Base-by-base conservation (phyloP, 23 red algal genomes). In the Pyropia haitanensis region DNA sequence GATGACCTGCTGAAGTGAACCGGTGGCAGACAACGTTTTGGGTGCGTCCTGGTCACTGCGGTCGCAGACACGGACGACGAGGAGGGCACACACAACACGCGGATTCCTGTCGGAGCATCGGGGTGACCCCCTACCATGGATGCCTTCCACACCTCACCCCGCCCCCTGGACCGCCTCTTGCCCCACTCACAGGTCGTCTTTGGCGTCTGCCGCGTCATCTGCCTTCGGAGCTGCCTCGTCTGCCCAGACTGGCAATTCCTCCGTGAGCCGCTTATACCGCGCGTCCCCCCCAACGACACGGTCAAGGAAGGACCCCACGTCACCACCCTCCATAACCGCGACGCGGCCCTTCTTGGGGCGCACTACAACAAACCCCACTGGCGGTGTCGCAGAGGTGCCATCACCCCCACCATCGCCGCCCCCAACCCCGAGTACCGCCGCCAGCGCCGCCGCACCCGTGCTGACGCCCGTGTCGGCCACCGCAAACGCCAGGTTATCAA, bases 401-500 rank as follows among this genome's bases (percentile, higher is more conserved):
- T 46, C 39, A 1, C 39, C 39, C 39, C 66, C 60, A 0, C 53
- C 67, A 0, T 27, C 67, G 27, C 56, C 24, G 19, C 18, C 8
- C 15, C 19, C 55, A 49, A 85, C 60, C 19, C 70, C 70, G 18
- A 85, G 75, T 15, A 59, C 20, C 28, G 16, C 50, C 5, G 67
- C 58, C 27, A 63, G 73, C 28, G 51, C 39, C 22, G 54, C 80
- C 33, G 63, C 70, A 16, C 65, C 62, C 0, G 49, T 34, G 22
- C 44, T 51, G 51, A 24, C 66, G 21, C 25, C 55, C 3, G 21
- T 58, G 39, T 85, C 80, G 6, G 75, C n/a, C 14, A 85, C 61
- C 13, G 69, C 70, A 27, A 85, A 85, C n/a, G 80, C 80, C 57
- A 85, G 64, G 31, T 85, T 85, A 51, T 85, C 80, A 49, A 75